Conservation (phyloP, 1,139 yeast genomes). For the Barnettozyma hawaiiensis region DNA sequence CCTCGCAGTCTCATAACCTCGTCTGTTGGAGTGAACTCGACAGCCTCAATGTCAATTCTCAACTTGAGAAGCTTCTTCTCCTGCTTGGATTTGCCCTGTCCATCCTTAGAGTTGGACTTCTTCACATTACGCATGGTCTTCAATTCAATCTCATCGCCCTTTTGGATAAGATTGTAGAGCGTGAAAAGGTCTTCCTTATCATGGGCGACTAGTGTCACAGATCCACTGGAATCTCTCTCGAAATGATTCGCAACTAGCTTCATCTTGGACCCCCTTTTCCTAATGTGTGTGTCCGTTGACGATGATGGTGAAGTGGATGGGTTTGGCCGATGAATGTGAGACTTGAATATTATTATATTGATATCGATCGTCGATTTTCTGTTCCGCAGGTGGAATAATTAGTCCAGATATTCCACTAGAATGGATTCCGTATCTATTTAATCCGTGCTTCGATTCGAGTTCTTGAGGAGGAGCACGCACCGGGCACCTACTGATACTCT, state of each 20-base stretch:
- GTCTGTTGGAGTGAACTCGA: constrained; percentile 76
- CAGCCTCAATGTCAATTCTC: constrained; percentile 54
- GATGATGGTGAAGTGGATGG: too few species aligned
- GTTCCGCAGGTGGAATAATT: too few species aligned
- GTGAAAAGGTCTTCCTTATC: constrained; percentile 94
- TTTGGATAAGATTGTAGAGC: constrained; percentile 69
- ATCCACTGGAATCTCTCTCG: constrained; percentile 61
- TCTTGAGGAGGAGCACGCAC: too few species aligned
- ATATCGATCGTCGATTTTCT: too few species aligned
- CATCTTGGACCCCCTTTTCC: constrained; percentile 37
- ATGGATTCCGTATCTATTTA: too few species aligned
- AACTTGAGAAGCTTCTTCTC: constrained; percentile 56
- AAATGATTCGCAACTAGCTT: constrained; percentile 46
- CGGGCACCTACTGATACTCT: too few species aligned
- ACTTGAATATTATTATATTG: too few species aligned
- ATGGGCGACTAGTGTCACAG: constrained; percentile 55
- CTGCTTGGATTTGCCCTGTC: constrained; percentile 32
- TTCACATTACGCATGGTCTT: constrained; percentile 64
- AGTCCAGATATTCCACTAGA: too few species aligned
- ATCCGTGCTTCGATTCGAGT: too few species aligned
- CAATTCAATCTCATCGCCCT: constrained; percentile 69
- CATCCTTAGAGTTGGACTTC: constrained; percentile 33
- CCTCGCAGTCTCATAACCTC: constrained; percentile 79
- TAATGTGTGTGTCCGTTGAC: background rate
- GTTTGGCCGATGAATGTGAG: too few species aligned